Evolutionary conservation across 2,329 filamentous ascomycete genomes (phyloP), one percentile per base, ranked within the genome.

Genomic region (Didymella pomorum): DNA sequence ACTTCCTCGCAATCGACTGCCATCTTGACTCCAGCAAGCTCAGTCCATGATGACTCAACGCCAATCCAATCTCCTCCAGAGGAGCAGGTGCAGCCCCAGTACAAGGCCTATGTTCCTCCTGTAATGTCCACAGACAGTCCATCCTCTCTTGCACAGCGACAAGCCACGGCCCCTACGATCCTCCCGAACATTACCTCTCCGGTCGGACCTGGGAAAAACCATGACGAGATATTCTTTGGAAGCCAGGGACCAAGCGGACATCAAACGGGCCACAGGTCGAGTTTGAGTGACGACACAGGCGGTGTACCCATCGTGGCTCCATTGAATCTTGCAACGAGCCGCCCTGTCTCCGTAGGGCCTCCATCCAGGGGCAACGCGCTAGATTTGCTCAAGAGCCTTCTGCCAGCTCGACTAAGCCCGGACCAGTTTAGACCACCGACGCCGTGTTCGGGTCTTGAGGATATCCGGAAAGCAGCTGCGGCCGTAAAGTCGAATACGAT

Each of bases 191-290:
- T 60, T 14, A 48, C 49, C 11, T 55, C 63, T 6, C 52, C 61
- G 1, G 42, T 60, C 4, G 52, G 52, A 9, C 26, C 59, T 26
- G 63, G 56, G 35, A 67, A 69, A 16, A 65, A 64, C 3, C 67
- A 68, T 23, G 74, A 76, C 39, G 74, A 77, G 60, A 73, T 76
- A 10, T 78, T 78, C 62, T 78, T 78, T 39, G 68, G 67, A 1
- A 61, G 65, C 2, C 55, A 60, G 10, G 43, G 53, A 37, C 35
- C 63, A 21, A 58, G 64, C 21, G 50, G 44, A 8, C 49, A 66
- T 11, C 63, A 60, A 39, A 35, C 55, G 42, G 39, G 60, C 0
- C 68, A 66, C 39, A 61, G 61, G 29, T 56, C 68, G 23, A 58
- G 61, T 4, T 69, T 66, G 20, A 68, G 63, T 26, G 56, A 65